Conservation (phyloP, 768 basidiomycete species). For the Tulasnella sp. region DNA sequence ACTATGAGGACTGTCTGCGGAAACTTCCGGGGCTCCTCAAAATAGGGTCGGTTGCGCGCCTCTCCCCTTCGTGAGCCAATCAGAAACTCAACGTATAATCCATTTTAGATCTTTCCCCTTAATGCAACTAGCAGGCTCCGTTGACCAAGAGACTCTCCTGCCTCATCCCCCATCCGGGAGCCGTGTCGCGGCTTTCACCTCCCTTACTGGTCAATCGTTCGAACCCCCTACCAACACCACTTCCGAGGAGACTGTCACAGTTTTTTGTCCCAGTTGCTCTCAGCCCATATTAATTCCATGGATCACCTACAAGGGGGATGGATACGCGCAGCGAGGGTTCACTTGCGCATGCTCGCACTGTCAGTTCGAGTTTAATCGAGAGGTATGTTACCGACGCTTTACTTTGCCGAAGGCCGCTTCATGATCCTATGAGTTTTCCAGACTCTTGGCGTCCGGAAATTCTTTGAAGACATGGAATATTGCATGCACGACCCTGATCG, state of each 20-base stretch:
- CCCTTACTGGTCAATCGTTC: constrained; percentile 17
- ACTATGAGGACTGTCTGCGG: constrained; percentile 11
- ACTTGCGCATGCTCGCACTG: background rate
- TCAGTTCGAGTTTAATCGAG: background rate
- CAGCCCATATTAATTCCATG: background rate
- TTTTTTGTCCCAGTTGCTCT: constrained; percentile 5
- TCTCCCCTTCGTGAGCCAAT: background rate
- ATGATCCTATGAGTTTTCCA: background rate
- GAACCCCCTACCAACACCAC: background rate
- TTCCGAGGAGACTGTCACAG: background rate
- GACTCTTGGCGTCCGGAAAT: constrained; percentile 4
- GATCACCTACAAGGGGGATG: background rate
- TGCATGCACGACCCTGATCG: background rate
- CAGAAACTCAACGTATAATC: background rate
- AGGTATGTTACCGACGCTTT: background rate
- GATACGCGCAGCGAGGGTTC: constrained; percentile 1
- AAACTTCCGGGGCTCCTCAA: constrained; percentile 5
- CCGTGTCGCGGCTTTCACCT: background rate
- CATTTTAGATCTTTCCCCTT: constrained; percentile 18
- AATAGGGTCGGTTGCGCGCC: background rate
- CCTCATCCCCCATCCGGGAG: background rate
- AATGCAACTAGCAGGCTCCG: background rate
- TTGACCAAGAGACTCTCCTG: constrained; percentile 17
- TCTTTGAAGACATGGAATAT: background rate
- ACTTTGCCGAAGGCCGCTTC: background rate